phyloP scores from a whole-genome alignment of 1,284 basidiomycete species.

The Heterobasidion occidentale region DNA sequence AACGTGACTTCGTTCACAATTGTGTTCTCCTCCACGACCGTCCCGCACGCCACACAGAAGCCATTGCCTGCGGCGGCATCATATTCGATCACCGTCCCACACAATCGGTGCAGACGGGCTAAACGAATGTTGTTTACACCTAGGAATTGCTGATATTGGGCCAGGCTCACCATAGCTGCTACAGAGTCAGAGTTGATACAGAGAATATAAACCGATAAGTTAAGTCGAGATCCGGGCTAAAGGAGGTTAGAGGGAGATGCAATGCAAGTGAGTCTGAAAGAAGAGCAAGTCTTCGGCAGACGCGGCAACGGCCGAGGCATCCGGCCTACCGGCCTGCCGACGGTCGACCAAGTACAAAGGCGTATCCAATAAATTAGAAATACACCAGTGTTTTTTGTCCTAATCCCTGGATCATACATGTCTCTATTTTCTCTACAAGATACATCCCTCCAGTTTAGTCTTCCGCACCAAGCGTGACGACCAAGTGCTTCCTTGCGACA shows the following conservation, averaged over 20 bases:
- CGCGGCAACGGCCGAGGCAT: background rate
- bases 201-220: background rate
- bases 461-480: constrained; percentile 44
- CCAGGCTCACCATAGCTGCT: background rate
- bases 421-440: no score
- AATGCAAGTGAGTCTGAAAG: background rate
- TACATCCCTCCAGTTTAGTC: background rate
- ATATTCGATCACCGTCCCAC: constrained; percentile 76
- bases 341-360: no score
- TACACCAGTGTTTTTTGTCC: background rate
- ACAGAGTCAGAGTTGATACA: background rate
- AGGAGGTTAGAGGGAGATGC: background rate
- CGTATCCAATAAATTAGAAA: background rate
- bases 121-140: background rate
- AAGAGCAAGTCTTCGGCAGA: background rate
- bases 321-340: no score
- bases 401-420: no score
- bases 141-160: no score
- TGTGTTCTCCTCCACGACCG: constrained; percentile 89
- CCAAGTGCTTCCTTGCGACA: constrained; percentile 65
- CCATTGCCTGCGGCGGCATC: constrained; percentile 76
- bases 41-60: constrained; percentile 80
- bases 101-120: constrained; percentile 59
- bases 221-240: background rate
- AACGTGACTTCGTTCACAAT: constrained; percentile 91